Base-by-base conservation (phyloP, 2,329 filamentous ascomycete species). In the Orbilia ellipsospora region DNA sequence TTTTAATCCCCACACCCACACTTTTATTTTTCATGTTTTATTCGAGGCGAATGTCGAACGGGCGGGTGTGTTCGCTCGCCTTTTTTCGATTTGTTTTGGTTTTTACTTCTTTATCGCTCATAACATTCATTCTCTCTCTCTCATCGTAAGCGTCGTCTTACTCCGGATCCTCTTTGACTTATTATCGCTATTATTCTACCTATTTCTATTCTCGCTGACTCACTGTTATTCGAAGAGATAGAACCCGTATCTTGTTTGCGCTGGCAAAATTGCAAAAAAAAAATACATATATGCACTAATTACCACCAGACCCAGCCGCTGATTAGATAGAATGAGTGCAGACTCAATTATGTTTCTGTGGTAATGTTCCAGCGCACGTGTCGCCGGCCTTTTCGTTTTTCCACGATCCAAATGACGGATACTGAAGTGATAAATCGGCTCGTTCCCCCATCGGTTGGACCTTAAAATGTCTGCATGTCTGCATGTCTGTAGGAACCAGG, bases 361-460 rank as follows among this genome's bases (percentile, higher is more conserved):
- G 31, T 36, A 36, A 36, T 36, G 5, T 48, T 52, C 23, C 45
- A 16, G 45, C 60, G 67, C 67, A 72, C 67, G 67, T 72, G 67
- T 72, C 67, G 67, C 60, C 62, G 54, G 66, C 31, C 31, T 36
- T 36, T 72, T 52, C 45, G 64, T 59, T n/a, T 70, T 62, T 57
- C 54, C 51, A 42, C 42, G 51, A 51, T 44, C 48, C 48, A n/a
- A 52, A 7, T 23, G 48, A n/a, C 48, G 18, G 20, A 67, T 52
- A 36, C 18, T n/a, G 44, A 10, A 52, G 28, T 31, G 26, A 26
- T n/a, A 42, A 45, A 45, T 40, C 23, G 13, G 13, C 12, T 55
- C 13, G 10, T 36, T 20, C 16, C 16, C 55, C 59, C 66, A 57
- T 70, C 66, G 66, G 66, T 51, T 70, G 57, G 66, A 63, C 66